Conservation (phyloP, 768 basidiomycete species). For the Mycena latifolia region DNA sequence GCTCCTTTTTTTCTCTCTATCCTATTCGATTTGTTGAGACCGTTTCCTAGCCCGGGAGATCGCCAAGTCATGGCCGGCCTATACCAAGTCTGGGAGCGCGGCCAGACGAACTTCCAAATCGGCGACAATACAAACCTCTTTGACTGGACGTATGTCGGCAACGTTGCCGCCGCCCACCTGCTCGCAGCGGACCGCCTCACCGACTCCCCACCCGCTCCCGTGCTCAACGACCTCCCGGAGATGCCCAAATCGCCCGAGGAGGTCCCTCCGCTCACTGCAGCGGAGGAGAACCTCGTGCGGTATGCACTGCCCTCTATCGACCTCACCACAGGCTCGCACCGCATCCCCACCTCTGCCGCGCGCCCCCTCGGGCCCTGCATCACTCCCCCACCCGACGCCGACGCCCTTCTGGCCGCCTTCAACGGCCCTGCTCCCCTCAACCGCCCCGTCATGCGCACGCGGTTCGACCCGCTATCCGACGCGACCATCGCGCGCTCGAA, state of each 20-base stretch:
- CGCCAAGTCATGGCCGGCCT: slow-evolving; percentile 88
- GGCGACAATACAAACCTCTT: slow-evolving; percentile 94
- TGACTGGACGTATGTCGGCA: slow-evolving; percentile 97
- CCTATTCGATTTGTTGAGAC: slow-evolving; percentile 6
- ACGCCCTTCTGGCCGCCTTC: slow-evolving; percentile 70
- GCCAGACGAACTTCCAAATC: slow-evolving; percentile 93
- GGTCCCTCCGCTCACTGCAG: slow-evolving; percentile 54
- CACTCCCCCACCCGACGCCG: slow-evolving; percentile 67
- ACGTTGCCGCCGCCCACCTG: slow-evolving; percentile 94
- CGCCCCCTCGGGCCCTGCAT: slow-evolving; percentile 89
- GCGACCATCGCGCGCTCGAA: slow-evolving; percentile 66
- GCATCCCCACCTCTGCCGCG: slow-evolving; percentile 83
- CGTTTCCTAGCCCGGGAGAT: slow-evolving; percentile 82
- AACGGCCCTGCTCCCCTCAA: slow-evolving; percentile 55
- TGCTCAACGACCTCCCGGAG: slow-evolving; percentile 51
- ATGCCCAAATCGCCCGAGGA: slow-evolving; percentile 51
- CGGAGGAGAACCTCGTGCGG: slow-evolving; percentile 57
- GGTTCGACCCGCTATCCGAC: slow-evolving; percentile 85
- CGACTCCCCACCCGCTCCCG: slow-evolving; percentile 59
- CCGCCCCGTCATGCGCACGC: slow-evolving; percentile 76
- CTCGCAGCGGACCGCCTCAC: slow-evolving; percentile 92
- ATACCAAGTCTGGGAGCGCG: slow-evolving; percentile 80
- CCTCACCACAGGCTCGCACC: slow-evolving; percentile 71
- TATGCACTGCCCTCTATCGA: slow-evolving; percentile 72
- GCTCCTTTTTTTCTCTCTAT: neutral